Conservation (phyloP, 345 rosid species). For the Arabidopsis thaliana region DNA sequence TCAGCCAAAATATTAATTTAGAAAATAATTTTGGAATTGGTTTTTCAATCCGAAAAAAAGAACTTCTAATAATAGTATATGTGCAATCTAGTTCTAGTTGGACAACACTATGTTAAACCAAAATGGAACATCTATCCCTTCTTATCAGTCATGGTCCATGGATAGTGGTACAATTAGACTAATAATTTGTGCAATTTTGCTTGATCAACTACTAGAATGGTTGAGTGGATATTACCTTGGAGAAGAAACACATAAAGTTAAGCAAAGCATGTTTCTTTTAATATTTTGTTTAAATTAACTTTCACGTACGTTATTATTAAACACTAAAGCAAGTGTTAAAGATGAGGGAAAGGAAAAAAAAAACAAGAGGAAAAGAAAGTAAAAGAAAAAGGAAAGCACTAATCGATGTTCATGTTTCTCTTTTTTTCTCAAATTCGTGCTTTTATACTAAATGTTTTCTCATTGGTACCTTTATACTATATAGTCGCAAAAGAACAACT, state of each 20-base stretch:
- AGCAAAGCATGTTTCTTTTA: conserved; percentile 19
- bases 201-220: conserved; percentile 11
- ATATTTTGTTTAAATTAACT: conserved; percentile 19
- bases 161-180: conserved; percentile 2
- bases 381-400: conserved; percentile 42
- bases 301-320: conserved; percentile 33
- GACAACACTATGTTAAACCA: background rate
- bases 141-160: conserved; percentile 10
- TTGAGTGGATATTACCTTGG: conserved; percentile 33
- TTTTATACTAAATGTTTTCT: conserved; percentile 41
- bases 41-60: background rate
- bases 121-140: conserved; percentile 13
- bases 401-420: conserved; percentile 43
- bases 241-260: conserved; percentile 4
- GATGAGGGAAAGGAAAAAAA: conserved; percentile 30
- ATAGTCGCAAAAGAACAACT: conserved; percentile 43
- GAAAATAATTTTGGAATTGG: too few relatives aligned
- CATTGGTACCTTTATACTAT: conserved; percentile 38
- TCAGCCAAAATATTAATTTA: too few relatives aligned
- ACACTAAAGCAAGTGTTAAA: conserved; percentile 40
- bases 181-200: background rate
- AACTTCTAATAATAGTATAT: background rate
- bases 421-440: conserved; percentile 31
- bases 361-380: conserved; percentile 24
- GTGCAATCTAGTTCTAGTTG: background rate